Conservation (phyloP, 1,284 basidiomycete genomes). For the Ustilago trichophora region DNA sequence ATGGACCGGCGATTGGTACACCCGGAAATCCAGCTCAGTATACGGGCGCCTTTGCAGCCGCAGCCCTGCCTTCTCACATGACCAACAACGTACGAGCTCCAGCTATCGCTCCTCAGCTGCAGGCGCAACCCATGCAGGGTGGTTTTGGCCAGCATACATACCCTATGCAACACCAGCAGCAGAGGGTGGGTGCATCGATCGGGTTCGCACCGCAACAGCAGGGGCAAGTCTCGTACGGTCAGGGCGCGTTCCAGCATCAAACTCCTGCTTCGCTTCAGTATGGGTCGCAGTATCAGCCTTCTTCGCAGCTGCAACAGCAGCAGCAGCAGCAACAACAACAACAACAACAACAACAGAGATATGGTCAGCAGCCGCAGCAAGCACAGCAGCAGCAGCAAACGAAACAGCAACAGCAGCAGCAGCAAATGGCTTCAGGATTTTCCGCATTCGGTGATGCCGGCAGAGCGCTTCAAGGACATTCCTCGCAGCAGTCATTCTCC, state of each 20-base stretch:
- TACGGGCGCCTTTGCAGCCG: constrained; percentile 61
- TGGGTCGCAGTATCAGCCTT: constrained; percentile 14
- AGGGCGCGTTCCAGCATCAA: constrained; percentile 10
- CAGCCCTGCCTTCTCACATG: constrained; percentile 54
- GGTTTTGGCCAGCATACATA: constrained; percentile 15
- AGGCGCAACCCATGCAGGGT: constrained; percentile 16
- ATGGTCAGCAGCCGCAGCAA: constrained; percentile 7
- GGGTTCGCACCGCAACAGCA: constrained; percentile 7
- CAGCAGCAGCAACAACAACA: constrained; percentile 20
- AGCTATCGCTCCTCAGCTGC: constrained; percentile 6
- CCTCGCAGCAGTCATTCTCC: constrained; percentile 13
- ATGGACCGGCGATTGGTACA: constrained; percentile 38
- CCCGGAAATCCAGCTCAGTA: constrained; percentile 64
- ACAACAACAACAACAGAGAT: constrained; percentile 11
- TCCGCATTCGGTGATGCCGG: constrained; percentile 19
- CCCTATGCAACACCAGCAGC: constrained; percentile 24
- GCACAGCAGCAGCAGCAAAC: constrained; percentile 11
- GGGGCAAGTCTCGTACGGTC: constrained; percentile 16
- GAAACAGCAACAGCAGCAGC: constrained; percentile 25
- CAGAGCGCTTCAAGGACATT: constrained; percentile 2
- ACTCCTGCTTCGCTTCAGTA: constrained; percentile 1
- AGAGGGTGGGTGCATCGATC: constrained; percentile 1
- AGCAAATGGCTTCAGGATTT: constrained; percentile 10
- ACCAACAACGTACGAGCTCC: constrained; percentile 36
- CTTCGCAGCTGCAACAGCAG: constrained; percentile 3